Conservation (phyloP, 345 rosid genomes). For the Eucalyptus albens region DNA sequence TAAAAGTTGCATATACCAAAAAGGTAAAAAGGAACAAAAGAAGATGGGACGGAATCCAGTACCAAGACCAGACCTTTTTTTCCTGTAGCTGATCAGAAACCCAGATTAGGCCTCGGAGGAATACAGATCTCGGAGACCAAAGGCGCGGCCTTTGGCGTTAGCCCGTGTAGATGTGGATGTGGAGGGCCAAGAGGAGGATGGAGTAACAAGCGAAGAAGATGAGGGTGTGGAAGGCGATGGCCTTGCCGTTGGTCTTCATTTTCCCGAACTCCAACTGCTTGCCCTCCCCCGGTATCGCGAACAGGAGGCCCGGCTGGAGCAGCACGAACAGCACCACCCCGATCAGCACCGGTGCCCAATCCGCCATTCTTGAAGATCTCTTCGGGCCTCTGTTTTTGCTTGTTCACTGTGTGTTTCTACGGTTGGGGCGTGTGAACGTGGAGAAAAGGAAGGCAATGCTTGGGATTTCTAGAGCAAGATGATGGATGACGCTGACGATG, state of each 20-base stretch:
- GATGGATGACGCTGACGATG: background rate
- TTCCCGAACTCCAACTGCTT: slow-evolving; percentile 53
- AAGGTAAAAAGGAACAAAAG: background rate
- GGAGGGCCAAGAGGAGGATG: slow-evolving; percentile 64
- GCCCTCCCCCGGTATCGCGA: slow-evolving; percentile 63
- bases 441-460: background rate
- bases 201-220: slow-evolving; percentile 75
- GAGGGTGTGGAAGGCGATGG: slow-evolving; percentile 73
- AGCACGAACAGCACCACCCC: slow-evolving; percentile 80
- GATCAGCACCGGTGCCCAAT: slow-evolving; percentile 88
- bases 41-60: background rate
- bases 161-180: slow-evolving; percentile 84
- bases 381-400: background rate
- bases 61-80: background rate
- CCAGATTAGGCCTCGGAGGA: background rate
- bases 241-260: slow-evolving; percentile 91
- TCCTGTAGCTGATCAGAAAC: background rate
- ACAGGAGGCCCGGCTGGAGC: slow-evolving; percentile 79
- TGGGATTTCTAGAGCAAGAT: background rate
- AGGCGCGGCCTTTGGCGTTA: background rate
- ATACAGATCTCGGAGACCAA: background rate
- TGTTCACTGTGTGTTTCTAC: background rate
- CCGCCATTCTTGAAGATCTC: slow-evolving; percentile 39
- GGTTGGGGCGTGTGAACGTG: background rate
- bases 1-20: background rate